phyloP scores from a whole-genome alignment of 192 early-diverging fungal genomes.

The Rhizophagus clarus region DNA sequence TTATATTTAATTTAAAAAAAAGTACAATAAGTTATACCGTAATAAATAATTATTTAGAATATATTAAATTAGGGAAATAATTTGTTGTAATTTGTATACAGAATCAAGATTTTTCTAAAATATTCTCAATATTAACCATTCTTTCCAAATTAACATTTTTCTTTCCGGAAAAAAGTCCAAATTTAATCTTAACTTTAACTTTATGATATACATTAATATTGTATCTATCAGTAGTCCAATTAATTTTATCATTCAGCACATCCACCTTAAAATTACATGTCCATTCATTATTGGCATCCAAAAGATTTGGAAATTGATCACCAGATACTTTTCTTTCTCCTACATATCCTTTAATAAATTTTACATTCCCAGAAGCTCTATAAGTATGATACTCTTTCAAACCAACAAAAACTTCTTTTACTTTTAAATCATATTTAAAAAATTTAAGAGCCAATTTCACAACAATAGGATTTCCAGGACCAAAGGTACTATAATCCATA shows the following conservation, averaged over 20 bases:
- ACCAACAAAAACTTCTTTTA: constrained; percentile 28
- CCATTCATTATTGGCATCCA: constrained; percentile 23
- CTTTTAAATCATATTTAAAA: constrained; percentile 7
- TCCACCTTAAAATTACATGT: constrained; percentile 1
- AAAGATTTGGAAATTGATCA: not conserved
- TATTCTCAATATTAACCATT: constrained; percentile 25
- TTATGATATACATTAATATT: constrained; percentile 29
- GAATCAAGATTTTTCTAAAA: not conserved
- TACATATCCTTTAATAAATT: constrained; percentile 13
- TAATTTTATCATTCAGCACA: not conserved
- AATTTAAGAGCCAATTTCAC: constrained; percentile 12
- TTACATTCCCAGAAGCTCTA: too few relatives aligned
- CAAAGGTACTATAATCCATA: constrained; percentile 18
- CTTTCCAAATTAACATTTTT: constrained; percentile 29
- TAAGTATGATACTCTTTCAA: constrained; percentile 20
- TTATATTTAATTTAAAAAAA: too few relatives aligned
- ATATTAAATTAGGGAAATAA: too few relatives aligned
- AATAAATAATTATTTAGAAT: too few relatives aligned
- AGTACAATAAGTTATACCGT: too few relatives aligned
- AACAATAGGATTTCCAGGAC: constrained; percentile 25
- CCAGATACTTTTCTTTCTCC: not conserved
- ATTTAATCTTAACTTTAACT: constrained; percentile 22
- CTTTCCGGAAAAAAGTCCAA: constrained; percentile 7
- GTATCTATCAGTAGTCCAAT: constrained; percentile 24
- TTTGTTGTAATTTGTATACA: too few relatives aligned